A percentile compares a stretch with the other conserved stretches of the same genome.
Evolutionary conservation across 1,284 basidiomycete species (phyloP).

Genomic region (Tilletia caries): DNA sequence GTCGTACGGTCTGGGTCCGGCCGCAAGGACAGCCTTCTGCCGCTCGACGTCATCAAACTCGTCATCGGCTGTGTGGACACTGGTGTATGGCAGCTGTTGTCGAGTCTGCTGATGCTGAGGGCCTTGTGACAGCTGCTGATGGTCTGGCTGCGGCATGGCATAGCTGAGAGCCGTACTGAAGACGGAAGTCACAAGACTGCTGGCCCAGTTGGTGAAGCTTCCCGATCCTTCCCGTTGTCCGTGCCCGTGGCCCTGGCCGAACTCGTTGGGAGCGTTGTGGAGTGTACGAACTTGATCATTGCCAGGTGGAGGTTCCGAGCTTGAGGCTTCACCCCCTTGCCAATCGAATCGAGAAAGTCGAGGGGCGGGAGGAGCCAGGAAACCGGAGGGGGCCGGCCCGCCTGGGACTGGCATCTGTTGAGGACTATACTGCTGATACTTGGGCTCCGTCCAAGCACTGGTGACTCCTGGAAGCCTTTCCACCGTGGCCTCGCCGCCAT

Average conservation of each 20-base stretch:
- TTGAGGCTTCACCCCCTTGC: not conserved
- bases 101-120: not conserved
- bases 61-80: not conserved
- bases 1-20: not conserved
- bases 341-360: slow-evolving; percentile 12
- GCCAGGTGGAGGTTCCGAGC: not conserved
- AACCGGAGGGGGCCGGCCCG: not conserved
- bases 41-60: not conserved
- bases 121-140: not conserved
- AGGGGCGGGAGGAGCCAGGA: slow-evolving; percentile 3
- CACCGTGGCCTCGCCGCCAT: not conserved
- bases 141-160: too few relatives aligned
- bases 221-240: not conserved
- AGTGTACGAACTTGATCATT: not conserved
- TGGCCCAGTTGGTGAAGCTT: slow-evolving; percentile 3
- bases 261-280: not conserved
- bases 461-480: not conserved
- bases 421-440: not conserved
- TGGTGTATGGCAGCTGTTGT: not conserved
- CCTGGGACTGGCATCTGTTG: not conserved
- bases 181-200: slow-evolving; percentile 4
- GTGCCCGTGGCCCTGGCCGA: not conserved
- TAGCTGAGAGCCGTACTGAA: not conserved
- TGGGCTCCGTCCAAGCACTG: not conserved
- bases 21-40: not conserved